Evolutionary conservation across 2,329 filamentous ascomycete species (phyloP).

Genomic region (Fusarium napiforme): DNA sequence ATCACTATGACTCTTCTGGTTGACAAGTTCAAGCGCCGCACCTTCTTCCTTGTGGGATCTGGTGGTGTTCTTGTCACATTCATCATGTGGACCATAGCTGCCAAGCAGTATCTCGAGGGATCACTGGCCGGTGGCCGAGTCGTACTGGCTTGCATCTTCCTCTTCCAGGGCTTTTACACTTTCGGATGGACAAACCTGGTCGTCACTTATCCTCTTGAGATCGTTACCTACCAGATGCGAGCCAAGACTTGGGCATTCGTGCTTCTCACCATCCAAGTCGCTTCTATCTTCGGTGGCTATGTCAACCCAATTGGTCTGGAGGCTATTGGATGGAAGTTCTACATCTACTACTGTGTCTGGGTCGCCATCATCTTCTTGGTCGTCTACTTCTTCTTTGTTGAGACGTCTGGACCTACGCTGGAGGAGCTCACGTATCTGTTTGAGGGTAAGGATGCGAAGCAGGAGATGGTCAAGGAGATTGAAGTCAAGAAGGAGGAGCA

Average conservation of each 20-base stretch:
- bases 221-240: conserved; percentile 55
- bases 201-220: conserved; percentile 56
- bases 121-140: conserved; percentile 48
- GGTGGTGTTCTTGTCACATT: conserved; percentile 54
- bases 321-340: conserved; percentile 54
- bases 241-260: conserved; percentile 56
- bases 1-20: conserved; percentile 52
- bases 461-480: conserved; percentile 33
- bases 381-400: conserved; percentile 55
- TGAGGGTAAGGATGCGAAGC: conserved; percentile 29
- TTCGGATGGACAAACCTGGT: conserved; percentile 57
- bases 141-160: conserved; percentile 55
- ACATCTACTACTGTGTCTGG: conserved; percentile 56
- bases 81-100: conserved; percentile 54
- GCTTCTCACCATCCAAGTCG: conserved; percentile 52
- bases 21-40: conserved; percentile 51
- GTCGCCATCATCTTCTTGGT: conserved; percentile 51
- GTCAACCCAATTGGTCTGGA: conserved; percentile 54
- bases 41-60: conserved; percentile 53
- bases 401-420: conserved; percentile 52
- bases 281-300: conserved; percentile 53
- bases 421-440: conserved; percentile 49
- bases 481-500: conserved; percentile 33
- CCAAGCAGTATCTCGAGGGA: conserved; percentile 51
- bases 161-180: conserved; percentile 56